phyloP scores from a whole-genome alignment of 1,284 basidiomycete genomes.

The Tilletia indica region DNA sequence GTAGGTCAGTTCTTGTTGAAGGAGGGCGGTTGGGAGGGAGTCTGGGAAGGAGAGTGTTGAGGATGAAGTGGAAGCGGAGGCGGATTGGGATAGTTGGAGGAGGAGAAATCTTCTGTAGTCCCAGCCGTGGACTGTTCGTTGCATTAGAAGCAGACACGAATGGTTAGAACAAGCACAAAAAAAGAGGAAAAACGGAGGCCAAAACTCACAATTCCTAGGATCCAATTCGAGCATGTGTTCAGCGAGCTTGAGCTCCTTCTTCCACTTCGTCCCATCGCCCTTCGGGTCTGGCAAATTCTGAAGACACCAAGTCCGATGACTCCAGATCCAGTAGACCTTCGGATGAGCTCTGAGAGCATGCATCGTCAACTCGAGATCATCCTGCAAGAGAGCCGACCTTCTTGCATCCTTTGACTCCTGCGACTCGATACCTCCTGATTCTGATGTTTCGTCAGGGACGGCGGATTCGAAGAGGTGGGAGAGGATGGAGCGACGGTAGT shows the following conservation, averaged over 20 bases:
- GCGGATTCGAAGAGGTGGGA: conserved; percentile 28
- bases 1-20: conserved; percentile 36
- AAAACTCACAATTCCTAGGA: conserved; percentile 46
- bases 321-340: conserved; percentile 56
- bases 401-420: conserved; percentile 33
- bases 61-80: not conserved
- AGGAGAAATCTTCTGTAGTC: conserved; percentile 48
- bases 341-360: conserved; percentile 50
- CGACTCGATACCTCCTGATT: not conserved
- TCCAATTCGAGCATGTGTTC: conserved; percentile 53
- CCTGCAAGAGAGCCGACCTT: conserved; percentile 31
- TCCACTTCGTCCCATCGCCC: conserved; percentile 35
- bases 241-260: conserved; percentile 43
- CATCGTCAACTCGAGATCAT: conserved; percentile 48
- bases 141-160: not conserved
- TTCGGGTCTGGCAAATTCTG: conserved; percentile 25
- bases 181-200: not conserved
- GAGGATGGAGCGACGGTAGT: conserved; percentile 45
- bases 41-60: not conserved
- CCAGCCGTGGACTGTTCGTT: conserved; percentile 53
- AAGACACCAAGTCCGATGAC: conserved; percentile 54
- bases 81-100: conserved; percentile 25
- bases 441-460: not conserved
- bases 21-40: conserved; percentile 1
- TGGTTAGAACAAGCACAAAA: not conserved